Conservation (phyloP, 768 basidiomycete species). For the Rhizopogon rudus region DNA sequence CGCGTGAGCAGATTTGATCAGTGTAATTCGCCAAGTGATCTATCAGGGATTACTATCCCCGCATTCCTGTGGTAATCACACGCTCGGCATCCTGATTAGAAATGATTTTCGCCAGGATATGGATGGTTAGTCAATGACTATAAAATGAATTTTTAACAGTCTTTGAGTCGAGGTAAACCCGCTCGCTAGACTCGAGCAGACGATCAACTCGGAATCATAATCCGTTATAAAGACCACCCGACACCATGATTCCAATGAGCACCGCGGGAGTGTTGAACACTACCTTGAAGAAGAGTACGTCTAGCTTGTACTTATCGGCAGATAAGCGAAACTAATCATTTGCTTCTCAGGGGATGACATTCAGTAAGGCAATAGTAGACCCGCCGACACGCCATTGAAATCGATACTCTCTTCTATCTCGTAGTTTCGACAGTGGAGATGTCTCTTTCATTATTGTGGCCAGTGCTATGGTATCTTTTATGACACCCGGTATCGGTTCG, state of each 20-base stretch:
- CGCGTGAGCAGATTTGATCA: background rate
- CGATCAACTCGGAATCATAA: too few species aligned
- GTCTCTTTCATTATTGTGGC: constrained; percentile 66
- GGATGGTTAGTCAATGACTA: background rate
- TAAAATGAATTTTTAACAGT: background rate
- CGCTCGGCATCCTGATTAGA: background rate
- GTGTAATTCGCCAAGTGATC: background rate
- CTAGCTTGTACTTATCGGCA: background rate
- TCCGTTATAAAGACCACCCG: background rate
- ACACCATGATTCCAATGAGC: constrained; percentile 8
- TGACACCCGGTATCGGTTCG: constrained; percentile 71
- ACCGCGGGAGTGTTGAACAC: background rate
- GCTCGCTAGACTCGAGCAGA: too few species aligned
- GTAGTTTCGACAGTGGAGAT: constrained; percentile 70
- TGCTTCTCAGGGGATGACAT: constrained; percentile 8
- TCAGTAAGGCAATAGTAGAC: constrained; percentile 17
- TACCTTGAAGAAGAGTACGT: constrained; percentile 12
- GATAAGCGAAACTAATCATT: constrained; percentile 3
- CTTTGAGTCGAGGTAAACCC: background rate
- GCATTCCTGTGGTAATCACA: background rate
- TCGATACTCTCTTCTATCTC: constrained; percentile 6
- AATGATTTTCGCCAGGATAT: background rate
- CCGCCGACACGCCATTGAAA: background rate
- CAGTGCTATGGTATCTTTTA: constrained; percentile 68
- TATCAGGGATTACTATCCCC: background rate